Evolutionary conservation across 202 grass and related monocot species (phyloP).

Genomic region (Schoenoplectus triqueter): DNA sequence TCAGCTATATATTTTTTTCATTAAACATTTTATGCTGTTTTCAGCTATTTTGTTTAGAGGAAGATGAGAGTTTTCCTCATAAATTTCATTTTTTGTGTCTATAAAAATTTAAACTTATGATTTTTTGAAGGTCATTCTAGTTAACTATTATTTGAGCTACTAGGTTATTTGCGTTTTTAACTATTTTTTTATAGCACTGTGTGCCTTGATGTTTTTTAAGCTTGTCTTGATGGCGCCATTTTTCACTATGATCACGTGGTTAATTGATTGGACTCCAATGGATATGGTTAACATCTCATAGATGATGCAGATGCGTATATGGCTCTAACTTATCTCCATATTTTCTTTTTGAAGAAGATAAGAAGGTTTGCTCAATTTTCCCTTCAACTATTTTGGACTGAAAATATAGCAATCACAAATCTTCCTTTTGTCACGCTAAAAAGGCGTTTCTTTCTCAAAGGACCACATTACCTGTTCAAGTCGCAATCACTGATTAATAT

Average conservation of each 20-base stretch:
- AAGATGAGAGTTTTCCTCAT: too few relatives aligned
- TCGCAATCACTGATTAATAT: slow-evolving; percentile 20
- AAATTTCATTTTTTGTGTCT: too few relatives aligned
- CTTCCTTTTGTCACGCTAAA: slow-evolving; percentile 13
- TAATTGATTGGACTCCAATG: neutral
- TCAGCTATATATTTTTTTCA: neutral
- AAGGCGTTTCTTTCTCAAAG: slow-evolving; percentile 11
- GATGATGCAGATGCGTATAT: slow-evolving; percentile 1
- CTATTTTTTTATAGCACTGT: neutral
- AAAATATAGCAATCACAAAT: neutral
- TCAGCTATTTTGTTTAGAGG: neutral
- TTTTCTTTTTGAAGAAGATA: neutral
- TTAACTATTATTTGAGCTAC: too few relatives aligned
- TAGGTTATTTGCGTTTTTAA: neutral
- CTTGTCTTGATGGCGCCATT: neutral
- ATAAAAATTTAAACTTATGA: too few relatives aligned
- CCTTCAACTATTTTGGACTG: neutral
- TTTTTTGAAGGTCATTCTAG: too few relatives aligned
- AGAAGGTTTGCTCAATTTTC: neutral
- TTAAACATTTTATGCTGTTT: slow-evolving; percentile 15
- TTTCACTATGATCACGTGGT: neutral
- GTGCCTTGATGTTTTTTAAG: slow-evolving; percentile 1
- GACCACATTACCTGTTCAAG: slow-evolving; percentile 21
- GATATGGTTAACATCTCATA: slow-evolving; percentile 25
- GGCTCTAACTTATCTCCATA: slow-evolving; percentile 21